Evolutionary conservation across 768 basidiomycete species (phyloP).

Genomic region (Russula abietina): DNA sequence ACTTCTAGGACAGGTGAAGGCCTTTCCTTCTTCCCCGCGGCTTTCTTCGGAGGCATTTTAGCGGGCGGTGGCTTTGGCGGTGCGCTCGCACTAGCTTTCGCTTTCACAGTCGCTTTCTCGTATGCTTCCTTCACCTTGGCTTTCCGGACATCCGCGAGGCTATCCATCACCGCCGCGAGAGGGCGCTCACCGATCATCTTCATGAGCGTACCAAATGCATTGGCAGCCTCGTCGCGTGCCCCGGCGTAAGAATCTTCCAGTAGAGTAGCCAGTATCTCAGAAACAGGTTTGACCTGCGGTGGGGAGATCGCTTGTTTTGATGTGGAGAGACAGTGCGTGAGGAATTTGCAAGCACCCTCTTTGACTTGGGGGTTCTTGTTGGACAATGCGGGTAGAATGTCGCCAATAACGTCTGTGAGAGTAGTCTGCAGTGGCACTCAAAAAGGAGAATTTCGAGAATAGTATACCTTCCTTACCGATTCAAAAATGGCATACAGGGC

Average conservation of each 20-base stretch:
- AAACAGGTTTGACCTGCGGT: constrained; percentile 73
- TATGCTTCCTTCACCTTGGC: constrained; percentile 91
- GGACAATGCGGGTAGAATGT: constrained; percentile 67
- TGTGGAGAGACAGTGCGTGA: constrained; percentile 67
- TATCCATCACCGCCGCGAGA: constrained; percentile 80
- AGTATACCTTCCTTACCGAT: constrained; percentile 52
- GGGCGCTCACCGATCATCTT: constrained; percentile 95
- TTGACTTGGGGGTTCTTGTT: constrained; percentile 97
- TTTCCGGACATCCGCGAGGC: constrained; percentile 80
- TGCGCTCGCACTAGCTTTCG: constrained; percentile 57
- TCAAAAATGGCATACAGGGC: constrained; percentile 86
- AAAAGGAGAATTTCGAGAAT: constrained; percentile 2
- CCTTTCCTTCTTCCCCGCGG: constrained; percentile 33
- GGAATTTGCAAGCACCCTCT: constrained; percentile 84
- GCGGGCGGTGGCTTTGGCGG: constrained; percentile 34
- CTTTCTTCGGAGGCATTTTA: constrained; percentile 22
- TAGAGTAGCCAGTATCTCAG: constrained; percentile 66
- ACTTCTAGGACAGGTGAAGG: constrained; percentile 28
- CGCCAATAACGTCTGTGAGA: constrained; percentile 75
- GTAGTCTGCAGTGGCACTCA: constrained; percentile 48
- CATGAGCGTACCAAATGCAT: constrained; percentile 83
- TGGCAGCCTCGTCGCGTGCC: constrained; percentile 85
- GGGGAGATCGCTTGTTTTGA: constrained; percentile 66
- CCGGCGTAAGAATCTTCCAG: constrained; percentile 88
- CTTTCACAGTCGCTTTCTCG: constrained; percentile 88